Evolutionary conservation across 2,329 filamentous ascomycete genomes (phyloP), one percentile per base, ranked within the genome.

Genomic region (Amauroascus verrucosus): DNA sequence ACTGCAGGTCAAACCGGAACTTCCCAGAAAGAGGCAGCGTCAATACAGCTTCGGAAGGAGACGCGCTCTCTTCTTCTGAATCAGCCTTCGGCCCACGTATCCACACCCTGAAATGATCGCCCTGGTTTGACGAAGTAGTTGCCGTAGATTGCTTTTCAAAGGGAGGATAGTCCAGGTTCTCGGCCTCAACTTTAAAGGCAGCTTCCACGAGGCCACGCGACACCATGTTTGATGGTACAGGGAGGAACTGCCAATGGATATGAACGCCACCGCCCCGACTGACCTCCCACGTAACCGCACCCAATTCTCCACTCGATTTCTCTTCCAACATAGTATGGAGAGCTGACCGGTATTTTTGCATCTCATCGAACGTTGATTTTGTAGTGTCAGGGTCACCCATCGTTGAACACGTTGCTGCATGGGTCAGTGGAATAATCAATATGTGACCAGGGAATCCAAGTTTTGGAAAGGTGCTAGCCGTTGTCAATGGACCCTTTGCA

Each of bases 231-330:
- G 78, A 74, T 0, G 85, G 80, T 0, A 94, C 75, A 0, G 93
- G 88, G 28, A 97, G 73, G 60, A 94, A 85, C 69, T 98, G 94
- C 93, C 90, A 96, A 64, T 97, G 91, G 1, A 84, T 78, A 66
- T 98, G 93, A 53, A 97, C 83, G 52, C 93, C 88, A 49, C 80
- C 79, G 3, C 76, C 77, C 48, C 89, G 84, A 65, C 84, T 91
- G 62, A 98, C 90, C 70, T 97, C 93, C 82, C 88, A 98, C 0
- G 88, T 93, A 1, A 97, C 85, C 1, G 83, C 80, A 14, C 91
- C 93, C 1, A 96, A 80, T 68, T 71, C n/a, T 74, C 71, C 62
- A 8, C 65, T 64, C 22, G 71, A 66, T 47, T 67, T 69, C 11
- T 63, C 56, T 14, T 62, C 63, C 11, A 96, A 75, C 86, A 96